Evolutionary conservation across 2,329 filamentous ascomycete genomes (phyloP), one percentile per base, ranked within the genome.

Genomic region (Neodidymelliopsis sp.): DNA sequence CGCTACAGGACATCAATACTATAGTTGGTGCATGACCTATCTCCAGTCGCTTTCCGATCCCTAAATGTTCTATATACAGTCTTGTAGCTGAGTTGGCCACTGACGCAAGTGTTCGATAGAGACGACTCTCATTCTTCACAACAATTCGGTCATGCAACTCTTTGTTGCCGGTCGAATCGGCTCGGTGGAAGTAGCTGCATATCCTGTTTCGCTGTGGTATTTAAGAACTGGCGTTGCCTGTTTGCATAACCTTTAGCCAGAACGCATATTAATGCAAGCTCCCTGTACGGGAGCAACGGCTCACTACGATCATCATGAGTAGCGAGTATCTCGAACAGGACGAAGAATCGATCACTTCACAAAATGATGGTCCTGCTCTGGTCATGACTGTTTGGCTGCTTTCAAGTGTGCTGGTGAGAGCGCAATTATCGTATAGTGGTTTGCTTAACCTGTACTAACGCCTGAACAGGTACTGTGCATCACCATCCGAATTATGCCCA

Each of bases 401-500:
- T 9, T 33, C 23, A 2, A 15, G 27, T 12, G 16, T 28, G 2
- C 34, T 46, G 22, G 43, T 46, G 33, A 46, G 43, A n/a, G n/a
- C n/a, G n/a, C 28, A 16, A 20, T 6, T 13, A 8, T 23, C 12
- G 12, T 13, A 2, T 13, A 12, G 13, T 13, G 8, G 15, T 4
- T 22, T 23, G 22, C 4, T 10, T 13, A 12, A 8, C 15, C 19
- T 8, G 13, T 27, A 12, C 16, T 43, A 1, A 35, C 22, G 8
- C 9, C 16, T 4, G 8, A 4, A 6, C n/a, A 39, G 43, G n/a
- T 39, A 15, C 9, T 39, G 8, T 39, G 43, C 9, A n/a, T 34
- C 2, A 12, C 28, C 8, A 8, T n/a, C 6, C 49, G 31, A 30
- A 39, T 50, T 55, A 33, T 51, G 51, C 27, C 49, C 36, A 57